Evolutionary conservation across 441 rosid genomes (phyloP).

Genomic region (Bruguiera hainesii): DNA sequence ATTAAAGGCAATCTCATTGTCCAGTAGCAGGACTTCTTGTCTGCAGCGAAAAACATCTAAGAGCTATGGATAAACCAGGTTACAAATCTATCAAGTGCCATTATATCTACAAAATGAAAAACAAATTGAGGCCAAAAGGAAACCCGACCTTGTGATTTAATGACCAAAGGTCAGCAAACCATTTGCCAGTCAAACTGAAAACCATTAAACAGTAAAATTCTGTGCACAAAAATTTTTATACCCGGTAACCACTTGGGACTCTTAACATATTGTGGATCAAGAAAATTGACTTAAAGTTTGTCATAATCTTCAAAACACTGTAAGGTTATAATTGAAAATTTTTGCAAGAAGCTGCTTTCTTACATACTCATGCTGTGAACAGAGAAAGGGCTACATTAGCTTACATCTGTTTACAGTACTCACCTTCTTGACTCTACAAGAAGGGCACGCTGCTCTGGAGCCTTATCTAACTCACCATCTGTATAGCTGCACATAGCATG

Average conservation of each 20-base stretch:
- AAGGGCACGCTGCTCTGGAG: slow-evolving; percentile 56
- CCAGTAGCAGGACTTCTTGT: slow-evolving; percentile 76
- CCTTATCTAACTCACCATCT: slow-evolving; percentile 48
- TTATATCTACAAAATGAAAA: no score
- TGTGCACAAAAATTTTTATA: not conserved
- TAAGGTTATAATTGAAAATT: not conserved
- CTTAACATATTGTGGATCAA: not conserved
- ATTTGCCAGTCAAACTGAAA: not conserved
- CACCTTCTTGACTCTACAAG: slow-evolving; percentile 84
- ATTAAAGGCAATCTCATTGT: slow-evolving; percentile 85
- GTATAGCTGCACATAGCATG: slow-evolving; percentile 43
- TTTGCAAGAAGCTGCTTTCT: not conserved
- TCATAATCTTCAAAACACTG: not conserved
- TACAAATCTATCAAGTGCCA: no score
- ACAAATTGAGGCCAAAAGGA: no score
- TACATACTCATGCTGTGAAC: not conserved
- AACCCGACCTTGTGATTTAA: not conserved
- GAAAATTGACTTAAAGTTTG: not conserved
- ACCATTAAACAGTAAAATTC: not conserved
- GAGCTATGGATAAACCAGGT: slow-evolving; percentile 5
- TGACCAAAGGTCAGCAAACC: not conserved
- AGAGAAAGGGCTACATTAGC: not conserved
- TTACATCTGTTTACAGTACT: not conserved
- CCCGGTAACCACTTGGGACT: not conserved
- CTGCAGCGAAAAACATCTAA: slow-evolving; percentile 39